phyloP scores from a whole-genome alignment of 129 eudicot genomes.

The Oenanthe sinensis region DNA sequence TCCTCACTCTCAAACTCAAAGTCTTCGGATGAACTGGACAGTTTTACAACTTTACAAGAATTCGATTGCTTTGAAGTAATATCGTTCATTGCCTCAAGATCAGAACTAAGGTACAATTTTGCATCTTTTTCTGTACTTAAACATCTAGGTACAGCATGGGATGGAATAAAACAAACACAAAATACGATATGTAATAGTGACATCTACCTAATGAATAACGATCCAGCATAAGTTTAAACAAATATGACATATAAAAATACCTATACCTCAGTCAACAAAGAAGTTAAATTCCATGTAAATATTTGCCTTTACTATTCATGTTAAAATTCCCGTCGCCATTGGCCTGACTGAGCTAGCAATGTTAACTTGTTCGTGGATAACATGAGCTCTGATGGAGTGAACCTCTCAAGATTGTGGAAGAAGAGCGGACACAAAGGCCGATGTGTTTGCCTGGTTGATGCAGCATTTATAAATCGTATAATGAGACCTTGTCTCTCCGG shows the following conservation, averaged over 20 bases:
- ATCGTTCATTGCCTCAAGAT: constrained; percentile 6
- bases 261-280: neutral
- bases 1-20: constrained; percentile 13
- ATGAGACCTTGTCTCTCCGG: constrained; percentile 91
- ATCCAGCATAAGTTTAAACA: neutral
- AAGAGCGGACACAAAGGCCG: constrained; percentile 68
- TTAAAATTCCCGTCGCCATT: neutral
- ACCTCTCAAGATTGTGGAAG: constrained; percentile 62
- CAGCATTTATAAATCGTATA: constrained; percentile 79
- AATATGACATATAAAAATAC: neutral
- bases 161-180: neutral
- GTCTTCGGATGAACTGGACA: constrained; percentile 7
- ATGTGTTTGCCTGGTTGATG: constrained; percentile 98
- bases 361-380: constrained; percentile 54
- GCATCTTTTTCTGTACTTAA: neutral
- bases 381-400: constrained; percentile 62
- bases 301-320: neutral
- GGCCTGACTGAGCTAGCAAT: neutral
- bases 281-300: neutral
- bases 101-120: neutral
- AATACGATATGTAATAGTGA: neutral
- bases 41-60: constrained; percentile 1
- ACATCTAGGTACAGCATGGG: neutral
- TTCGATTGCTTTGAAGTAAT: constrained; percentile 22
- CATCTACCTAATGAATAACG: neutral